These are phyloP conservation scores for Fragilaria radians DNA, from an alignment of 108 stramenopile species.

Conservation along the genomic window DNA sequence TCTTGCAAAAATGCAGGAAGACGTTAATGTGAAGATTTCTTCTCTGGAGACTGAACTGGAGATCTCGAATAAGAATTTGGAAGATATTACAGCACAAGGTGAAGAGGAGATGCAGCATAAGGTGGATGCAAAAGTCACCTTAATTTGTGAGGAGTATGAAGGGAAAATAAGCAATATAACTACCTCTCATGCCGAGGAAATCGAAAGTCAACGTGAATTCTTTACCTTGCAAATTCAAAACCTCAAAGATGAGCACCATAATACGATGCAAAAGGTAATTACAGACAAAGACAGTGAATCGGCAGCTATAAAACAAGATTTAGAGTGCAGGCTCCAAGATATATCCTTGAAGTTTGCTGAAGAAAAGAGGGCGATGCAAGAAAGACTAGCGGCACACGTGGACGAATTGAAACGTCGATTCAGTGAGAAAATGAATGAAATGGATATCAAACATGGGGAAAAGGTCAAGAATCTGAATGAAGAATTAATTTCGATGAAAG, in stretches of 20 bases:
- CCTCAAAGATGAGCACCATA: not conserved
- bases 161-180: not conserved
- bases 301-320: conserved; percentile 4
- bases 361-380: conserved; percentile 50
- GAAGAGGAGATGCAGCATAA: conserved; percentile 4
- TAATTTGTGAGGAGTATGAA: not conserved
- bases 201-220: not conserved
- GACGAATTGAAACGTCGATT: conserved; percentile 66
- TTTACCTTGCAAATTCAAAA: not conserved
- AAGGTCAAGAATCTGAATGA: conserved; percentile 7
- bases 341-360: conserved; percentile 19
- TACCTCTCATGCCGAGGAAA: not conserved
- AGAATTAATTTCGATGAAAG: conserved; percentile 27
- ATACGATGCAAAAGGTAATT: not conserved
- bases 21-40: conserved; percentile 11
- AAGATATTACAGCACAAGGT: not conserved
- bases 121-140: not conserved
- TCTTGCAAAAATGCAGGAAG: not conserved
- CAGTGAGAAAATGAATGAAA: conserved; percentile 37
- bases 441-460: conserved; percentile 14
- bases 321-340: not conserved
- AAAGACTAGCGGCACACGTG: conserved; percentile 63
- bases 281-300: not conserved
- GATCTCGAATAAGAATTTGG: not conserved
- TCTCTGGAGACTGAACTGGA: conserved; percentile 13